Evolutionary conservation across 176 grass and related monocot species (phyloP), one percentile per base, ranked within the genome.

Genomic region (Luzula sylvatica): DNA sequence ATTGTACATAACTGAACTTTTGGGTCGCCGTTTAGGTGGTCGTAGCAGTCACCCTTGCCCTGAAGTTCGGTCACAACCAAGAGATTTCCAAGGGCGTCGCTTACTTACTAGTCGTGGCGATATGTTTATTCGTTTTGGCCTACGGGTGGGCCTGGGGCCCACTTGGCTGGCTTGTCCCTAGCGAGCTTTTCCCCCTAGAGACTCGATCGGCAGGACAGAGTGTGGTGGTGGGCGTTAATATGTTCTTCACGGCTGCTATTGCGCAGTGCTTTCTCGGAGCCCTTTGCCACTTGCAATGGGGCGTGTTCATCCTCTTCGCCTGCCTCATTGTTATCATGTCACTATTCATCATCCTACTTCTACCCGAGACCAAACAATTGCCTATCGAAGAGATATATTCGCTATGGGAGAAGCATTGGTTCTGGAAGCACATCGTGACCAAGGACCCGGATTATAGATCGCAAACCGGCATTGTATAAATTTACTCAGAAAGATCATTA

Each of bases 351-450:
- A 35, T 89, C 59, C 58, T 96, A 12, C 78, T 96, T 8, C 74
- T 96, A 38, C 90, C 90, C 19, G 90, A 96, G 81, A 96, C 90
- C 3, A 96, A 96, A 80, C 90, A 96, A 71, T 77, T 96, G 57
- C 85, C 90, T 21, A 96, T 96, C 39, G 85, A 96, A 75, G 90
- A 96, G 84, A 77, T 96, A 6, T 84, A 77, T 48, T 53, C 51
- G 67, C 78, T 96, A 1, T 96, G 83, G 50, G 81, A 86, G 67
- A 78, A 71, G 50, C 90, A 96, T 44, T 96, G 90, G 90, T 96
- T 82, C 50, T 96, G 90, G 90, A 96, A 89, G 71, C 66, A 52
- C 25, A 50, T 89, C 11, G 90, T 89, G 12, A 46, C 51, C 0
- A 79, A 60, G 55, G 90, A 89, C 50, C 51, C 55, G 0, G 23